Evolutionary conservation across 1,284 basidiomycete genomes (phyloP), one percentile per base, ranked within the genome.

Genomic region (Uromyces viciae-fabae): DNA sequence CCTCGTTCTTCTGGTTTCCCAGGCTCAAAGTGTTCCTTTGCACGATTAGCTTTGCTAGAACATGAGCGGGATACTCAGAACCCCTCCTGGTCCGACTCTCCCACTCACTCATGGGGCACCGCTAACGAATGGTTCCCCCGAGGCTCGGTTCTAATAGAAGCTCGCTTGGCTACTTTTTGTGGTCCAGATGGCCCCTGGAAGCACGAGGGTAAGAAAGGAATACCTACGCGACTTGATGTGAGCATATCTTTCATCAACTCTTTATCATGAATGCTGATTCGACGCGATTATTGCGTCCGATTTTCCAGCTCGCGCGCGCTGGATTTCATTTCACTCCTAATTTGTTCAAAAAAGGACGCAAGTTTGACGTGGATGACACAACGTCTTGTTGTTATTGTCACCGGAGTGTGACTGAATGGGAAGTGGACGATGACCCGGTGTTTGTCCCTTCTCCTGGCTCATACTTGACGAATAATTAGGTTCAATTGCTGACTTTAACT

Each of bases 311-410:
- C 40, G 75, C 75, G 31, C 60, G 60, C 17, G 58, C 75, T 17
- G 75, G 75, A 46, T 76, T 76, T 36, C 75, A 76, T 33, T 66
- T 66, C 42, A 60, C 75, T 15, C 75, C 75, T 1, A 69, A 68
- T 68, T 36, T 62, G n/a, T 52, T 69, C 49, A 68, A 77, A 56
- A 77, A 77, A 77, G 75, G 75, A 11, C 60, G 75, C 31, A 68
- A 52, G 36, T 40, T 77, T 38, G 75, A 68, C 38, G 56, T 75
- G 14, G 73, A 75, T 75, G 73, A 75, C 28, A 77, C 75, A 11
- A 77, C 75, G 1, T 68, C 62, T n/a, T 77, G 75, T 69, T 77
- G 75, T 49, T 77, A 77, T 31, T 68, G 75, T 31, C 42, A 68
- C 25, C 40, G 46, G 14, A 77, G 49, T 54, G 75, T 77, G 31